These are phyloP conservation scores for Claviceps quebecensis DNA, from an alignment of 2,329 filamentous ascomycete genomes.

Conservation along the genomic window DNA sequence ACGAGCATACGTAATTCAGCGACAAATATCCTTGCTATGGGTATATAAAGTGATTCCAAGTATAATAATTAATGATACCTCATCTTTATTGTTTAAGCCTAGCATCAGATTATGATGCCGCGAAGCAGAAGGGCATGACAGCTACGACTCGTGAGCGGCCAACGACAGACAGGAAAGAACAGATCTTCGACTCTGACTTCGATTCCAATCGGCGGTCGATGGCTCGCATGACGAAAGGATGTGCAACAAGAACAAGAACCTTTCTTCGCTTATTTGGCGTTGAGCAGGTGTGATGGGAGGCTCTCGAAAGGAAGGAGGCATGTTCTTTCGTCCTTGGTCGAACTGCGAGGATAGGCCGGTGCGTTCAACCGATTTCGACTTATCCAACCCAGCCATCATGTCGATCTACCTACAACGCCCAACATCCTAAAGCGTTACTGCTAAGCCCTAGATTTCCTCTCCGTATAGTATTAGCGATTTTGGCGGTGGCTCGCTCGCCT, in stretches of 20 bases:
- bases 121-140: background rate
- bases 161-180: background rate
- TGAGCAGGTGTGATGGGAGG: background rate
- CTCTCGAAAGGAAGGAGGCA: background rate
- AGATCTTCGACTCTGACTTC: background rate
- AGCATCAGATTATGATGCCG: background rate
- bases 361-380: background rate
- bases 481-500: constrained; percentile 3
- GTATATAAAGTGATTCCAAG: background rate
- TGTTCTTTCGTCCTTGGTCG: background rate
- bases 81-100: background rate
- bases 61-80: background rate
- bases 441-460: background rate
- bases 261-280: background rate
- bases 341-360: background rate
- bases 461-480: background rate
- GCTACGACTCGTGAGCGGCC: background rate
- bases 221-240: too few species aligned
- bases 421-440: background rate
- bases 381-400: background rate
- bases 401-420: background rate
- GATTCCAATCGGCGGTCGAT: too few species aligned
- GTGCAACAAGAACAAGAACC: background rate
- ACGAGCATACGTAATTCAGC: background rate
- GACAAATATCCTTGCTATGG: background rate